Evolutionary conservation across 768 basidiomycete species (phyloP), one percentile per base, ranked within the genome.

Genomic region (Tylopilus rubrobrunneus): DNA sequence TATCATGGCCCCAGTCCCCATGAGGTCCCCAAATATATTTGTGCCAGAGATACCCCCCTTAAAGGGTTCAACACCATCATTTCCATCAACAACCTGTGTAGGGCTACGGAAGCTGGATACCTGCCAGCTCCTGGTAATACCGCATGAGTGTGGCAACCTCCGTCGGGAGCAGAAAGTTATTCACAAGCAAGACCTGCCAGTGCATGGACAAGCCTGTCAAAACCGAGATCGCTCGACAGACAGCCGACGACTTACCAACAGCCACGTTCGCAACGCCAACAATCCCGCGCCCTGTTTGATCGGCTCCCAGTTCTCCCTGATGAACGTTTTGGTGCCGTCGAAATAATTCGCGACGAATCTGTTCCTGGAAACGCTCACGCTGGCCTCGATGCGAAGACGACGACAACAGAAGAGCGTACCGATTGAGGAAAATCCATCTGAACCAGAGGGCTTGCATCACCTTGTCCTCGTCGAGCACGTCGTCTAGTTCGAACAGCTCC

Each of bases 361-460:
- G 36, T 74, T 74, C 36, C 86, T 87, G 49, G 36, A 28, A 15
- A 34, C 10, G 17, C 34, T 62, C 44, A 12, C 15, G 47, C 49
- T 9, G 31, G 5, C 31, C 19, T 17, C 25, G 37, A 51, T n/a
- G 25, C 45, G 23, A 7, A 27, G 23, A 39, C 7, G 19, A 19
- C 41, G 5, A 34, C 8, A 14, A n/a, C 47, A 19, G 7, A 39
- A n/a, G 21, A 14, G 48, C 73, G 47, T 46, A 84, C 85, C 80
- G 70, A 61, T 87, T 77, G 31, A 84, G 64, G 48, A 83, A 67
- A 4, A 89, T 86, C 87, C 87, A 91, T 48, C 89, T 66, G 12
- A 74, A 81, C 89, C 89, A 91, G 12, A 91, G 69, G 6, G 87
- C 86, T 51, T 83, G 80, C 74, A 92, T 86, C 7, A 89, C 83